Evolutionary conservation across 495 filamentous ascomycete species (phyloP).

Genomic region (Pseudotulostoma volvatum): DNA sequence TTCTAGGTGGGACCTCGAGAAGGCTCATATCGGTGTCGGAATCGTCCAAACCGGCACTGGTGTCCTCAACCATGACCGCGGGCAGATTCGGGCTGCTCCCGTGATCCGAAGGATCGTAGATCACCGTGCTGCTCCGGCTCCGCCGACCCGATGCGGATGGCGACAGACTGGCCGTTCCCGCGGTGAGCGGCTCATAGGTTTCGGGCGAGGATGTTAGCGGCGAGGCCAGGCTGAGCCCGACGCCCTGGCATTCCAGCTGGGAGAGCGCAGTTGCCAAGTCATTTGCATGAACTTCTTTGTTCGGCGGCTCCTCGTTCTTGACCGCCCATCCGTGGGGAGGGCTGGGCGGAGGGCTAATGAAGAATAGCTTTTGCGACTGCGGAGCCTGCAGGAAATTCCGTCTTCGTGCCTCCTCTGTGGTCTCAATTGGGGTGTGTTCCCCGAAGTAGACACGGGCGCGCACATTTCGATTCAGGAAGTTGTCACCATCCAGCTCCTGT

Average conservation of each 20-base stretch:
- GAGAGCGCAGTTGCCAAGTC: conserved; percentile 72
- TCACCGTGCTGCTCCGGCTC: conserved; percentile 48
- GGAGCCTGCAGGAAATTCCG: conserved; percentile 58
- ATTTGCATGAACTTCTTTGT: conserved; percentile 81
- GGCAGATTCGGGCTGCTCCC: conserved; percentile 64
- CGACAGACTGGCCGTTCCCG: conserved; percentile 22
- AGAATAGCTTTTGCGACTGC: conserved; percentile 81
- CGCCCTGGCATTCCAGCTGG: conserved; percentile 29
- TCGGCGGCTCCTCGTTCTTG: conserved; percentile 77
- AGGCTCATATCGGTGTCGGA: conserved; percentile 26
- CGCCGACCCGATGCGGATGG: conserved; percentile 18
- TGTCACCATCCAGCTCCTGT: conserved; percentile 41
- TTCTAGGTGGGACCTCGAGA: conserved; percentile 29
- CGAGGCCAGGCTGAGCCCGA: conserved; percentile 17
- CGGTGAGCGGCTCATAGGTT: neutral
- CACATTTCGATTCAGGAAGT: conserved; percentile 42
- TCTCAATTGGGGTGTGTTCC: conserved; percentile 47
- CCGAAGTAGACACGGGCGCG: conserved; percentile 79
- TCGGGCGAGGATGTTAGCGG: conserved; percentile 24
- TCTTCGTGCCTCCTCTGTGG: conserved; percentile 34
- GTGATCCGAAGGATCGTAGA: conserved; percentile 62
- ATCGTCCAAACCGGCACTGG: conserved; percentile 40
- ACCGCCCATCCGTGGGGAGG: conserved; percentile 91
- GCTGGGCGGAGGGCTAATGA: conserved; percentile 83
- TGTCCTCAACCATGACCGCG: conserved; percentile 83